Evolutionary conservation across 768 basidiomycete genomes (phyloP), one percentile per base, ranked within the genome.

Genomic region (Mycena pura): DNA sequence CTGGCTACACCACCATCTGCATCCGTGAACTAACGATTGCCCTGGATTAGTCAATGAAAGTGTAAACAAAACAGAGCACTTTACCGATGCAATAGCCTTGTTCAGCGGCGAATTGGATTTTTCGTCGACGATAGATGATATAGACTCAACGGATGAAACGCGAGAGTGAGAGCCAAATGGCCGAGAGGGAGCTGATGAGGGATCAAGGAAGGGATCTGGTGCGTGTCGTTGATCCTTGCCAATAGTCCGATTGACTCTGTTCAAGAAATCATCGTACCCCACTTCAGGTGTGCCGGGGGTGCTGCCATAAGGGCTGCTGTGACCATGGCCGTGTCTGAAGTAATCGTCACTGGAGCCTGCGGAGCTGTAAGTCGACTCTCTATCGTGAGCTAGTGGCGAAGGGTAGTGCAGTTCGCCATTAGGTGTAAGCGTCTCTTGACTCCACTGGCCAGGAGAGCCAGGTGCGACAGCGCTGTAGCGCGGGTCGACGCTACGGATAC

Each of bases 81-180:
- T 65, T 69, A 94, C 92, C 60, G 93, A 90, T 52, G 90, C 90
- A 68, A 94, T 93, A 11, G 95, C 93, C 76, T 96, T 96, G 79
- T 97, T 97, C 60, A 96, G 78, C 11, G 95, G 95, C 22, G 95
- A 95, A 63, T 91, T 91, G 1, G 82, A 80, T 79, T 96, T 96
- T 68, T 96, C 95, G 63, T 95, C 93, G 28, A 94, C 90, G 52
- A 96, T 94, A 4, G 92, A 90, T 14, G 91, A 87, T 56, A 96
- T 95, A 6, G 93, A 95, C 69, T 96, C 95, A n/a, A 91, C 87
- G 1, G 93, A 95, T 0, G 89, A 88, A 6, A 85, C 83, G 6
- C 94, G 84, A 39, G 91, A 93, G 72, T 94, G 92, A 11, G 79
- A 67, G 51, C 92, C 92, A 74, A 96, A 96, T 1, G 94, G 93